These are phyloP conservation scores for Phialophora expanda DNA, from an alignment of 2,329 filamentous ascomycete species.

Conservation along the genomic window DNA sequence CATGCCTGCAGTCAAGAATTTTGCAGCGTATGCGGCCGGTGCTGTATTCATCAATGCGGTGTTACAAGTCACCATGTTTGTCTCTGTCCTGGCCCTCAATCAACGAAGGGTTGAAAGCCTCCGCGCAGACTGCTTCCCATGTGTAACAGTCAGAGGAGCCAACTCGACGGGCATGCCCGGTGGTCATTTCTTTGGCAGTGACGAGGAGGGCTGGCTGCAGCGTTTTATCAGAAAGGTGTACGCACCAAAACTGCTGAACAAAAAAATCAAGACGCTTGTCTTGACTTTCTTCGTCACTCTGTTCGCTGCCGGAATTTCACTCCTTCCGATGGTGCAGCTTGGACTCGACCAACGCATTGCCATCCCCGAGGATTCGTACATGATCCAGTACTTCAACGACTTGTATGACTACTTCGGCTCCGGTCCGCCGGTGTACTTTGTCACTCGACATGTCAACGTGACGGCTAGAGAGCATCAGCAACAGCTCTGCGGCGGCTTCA, in stretches of 20 bases:
- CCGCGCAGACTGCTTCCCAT: conserved; percentile 90
- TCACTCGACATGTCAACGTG: conserved; percentile 79
- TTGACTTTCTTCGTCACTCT: conserved; percentile 83
- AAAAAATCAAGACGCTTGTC: conserved; percentile 77
- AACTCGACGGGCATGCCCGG: conserved; percentile 69
- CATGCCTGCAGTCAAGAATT: conserved; percentile 98
- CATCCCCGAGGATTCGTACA: conserved; percentile 89
- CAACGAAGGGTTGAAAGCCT: conserved; percentile 87
- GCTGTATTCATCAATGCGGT: conserved; percentile 96
- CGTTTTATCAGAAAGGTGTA: conserved; percentile 89
- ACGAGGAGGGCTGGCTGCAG: conserved; percentile 83
- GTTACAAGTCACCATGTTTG: conserved; percentile 96
- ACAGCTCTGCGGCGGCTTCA: conserved; percentile 87
- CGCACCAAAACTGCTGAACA: conserved; percentile 78
- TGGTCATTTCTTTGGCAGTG: conserved; percentile 71
- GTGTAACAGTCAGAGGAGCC: conserved; percentile 77
- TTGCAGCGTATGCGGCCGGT: conserved; percentile 93
- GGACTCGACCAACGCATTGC: conserved; percentile 94
- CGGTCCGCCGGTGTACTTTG: conserved; percentile 95
- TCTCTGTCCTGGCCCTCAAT: conserved; percentile 88
- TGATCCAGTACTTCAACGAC: conserved; percentile 96
- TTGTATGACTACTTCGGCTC: conserved; percentile 89
- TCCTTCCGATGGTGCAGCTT: conserved; percentile 82
- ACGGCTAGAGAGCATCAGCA: conserved; percentile 78
- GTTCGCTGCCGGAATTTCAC: conserved; percentile 81